phyloP scores from a whole-genome alignment of 2,329 filamentous ascomycete species.

The Penicillium sp. region DNA sequence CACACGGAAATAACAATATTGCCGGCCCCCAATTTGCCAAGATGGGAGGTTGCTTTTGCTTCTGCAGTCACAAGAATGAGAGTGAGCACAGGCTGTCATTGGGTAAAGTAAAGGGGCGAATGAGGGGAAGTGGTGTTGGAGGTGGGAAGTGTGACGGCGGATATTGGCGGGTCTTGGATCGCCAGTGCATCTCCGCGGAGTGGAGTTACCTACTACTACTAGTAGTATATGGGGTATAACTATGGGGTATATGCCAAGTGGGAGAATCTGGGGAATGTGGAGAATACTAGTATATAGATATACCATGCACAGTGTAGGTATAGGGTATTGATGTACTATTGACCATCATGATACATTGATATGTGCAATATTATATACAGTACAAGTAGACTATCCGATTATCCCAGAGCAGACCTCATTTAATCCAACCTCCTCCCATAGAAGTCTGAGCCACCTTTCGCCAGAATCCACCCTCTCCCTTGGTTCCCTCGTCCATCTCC shows the following conservation, averaged over 20 bases:
- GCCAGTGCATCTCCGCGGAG: background rate
- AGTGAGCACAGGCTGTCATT: too few relatives aligned
- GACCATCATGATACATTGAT: too few relatives aligned
- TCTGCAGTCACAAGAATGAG: background rate
- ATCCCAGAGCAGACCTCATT: too few relatives aligned
- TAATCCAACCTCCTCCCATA: slow-evolving; percentile 19
- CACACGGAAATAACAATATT: background rate
- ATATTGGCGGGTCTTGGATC: background rate
- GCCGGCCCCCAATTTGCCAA: background rate
- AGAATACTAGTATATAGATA: background rate
- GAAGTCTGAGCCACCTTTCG: slow-evolving; percentile 18
- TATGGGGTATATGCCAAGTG: too few relatives aligned
- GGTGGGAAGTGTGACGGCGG: background rate
- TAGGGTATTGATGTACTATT: too few relatives aligned
- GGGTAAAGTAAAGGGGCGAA: background rate
- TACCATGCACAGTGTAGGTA: background rate
- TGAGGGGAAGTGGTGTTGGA: background rate
- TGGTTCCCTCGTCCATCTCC: slow-evolving; percentile 52
- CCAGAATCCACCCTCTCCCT: slow-evolving; percentile 36
- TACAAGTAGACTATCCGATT: background rate
- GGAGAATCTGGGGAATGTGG: background rate
- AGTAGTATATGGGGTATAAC: too few relatives aligned
- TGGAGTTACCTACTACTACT: too few relatives aligned
- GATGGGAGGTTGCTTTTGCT: background rate
- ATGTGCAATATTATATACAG: too few relatives aligned